A percentile compares a stretch with the other conserved stretches of the same genome.
Evolutionary conservation across 2,329 filamentous ascomycete species (phyloP).

Genomic region (Dryadomyces sulphureus): DNA sequence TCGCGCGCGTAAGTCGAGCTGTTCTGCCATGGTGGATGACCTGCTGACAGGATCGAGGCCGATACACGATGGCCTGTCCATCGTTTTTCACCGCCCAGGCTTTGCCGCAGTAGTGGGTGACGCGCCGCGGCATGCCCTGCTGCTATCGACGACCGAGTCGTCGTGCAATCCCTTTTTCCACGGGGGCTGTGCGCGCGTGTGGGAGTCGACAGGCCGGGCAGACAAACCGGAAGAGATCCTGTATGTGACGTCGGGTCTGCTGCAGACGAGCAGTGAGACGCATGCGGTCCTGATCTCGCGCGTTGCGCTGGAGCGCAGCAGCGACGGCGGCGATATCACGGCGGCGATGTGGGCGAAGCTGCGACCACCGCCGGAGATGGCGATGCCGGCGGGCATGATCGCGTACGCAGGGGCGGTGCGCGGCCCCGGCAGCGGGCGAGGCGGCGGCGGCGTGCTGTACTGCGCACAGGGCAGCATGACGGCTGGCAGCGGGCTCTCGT

Average conservation of each 20-base stretch:
- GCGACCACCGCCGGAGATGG: constrained; percentile 24
- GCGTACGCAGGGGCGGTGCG: constrained; percentile 24
- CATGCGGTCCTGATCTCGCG: constrained; percentile 31
- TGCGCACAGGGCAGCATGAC: constrained; percentile 13
- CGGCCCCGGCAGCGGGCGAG: background rate
- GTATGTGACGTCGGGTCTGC: constrained; percentile 28
- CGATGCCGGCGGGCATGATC: constrained; percentile 46
- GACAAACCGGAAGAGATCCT: constrained; percentile 20
- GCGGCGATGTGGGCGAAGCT: constrained; percentile 25
- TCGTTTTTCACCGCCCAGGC: constrained; percentile 22
- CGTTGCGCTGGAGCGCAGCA: constrained; percentile 18
- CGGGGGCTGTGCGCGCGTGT: constrained; percentile 26
- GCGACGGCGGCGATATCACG: constrained; percentile 13
- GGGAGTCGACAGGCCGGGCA: constrained; percentile 6
- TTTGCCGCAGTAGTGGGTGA: constrained; percentile 21
- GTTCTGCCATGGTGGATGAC: no score
- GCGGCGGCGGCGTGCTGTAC: constrained; percentile 25
- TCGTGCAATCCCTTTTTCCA: constrained; percentile 31
- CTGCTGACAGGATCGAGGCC: background rate
- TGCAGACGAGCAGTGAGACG: constrained; percentile 21
- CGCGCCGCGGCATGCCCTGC: constrained; percentile 21
- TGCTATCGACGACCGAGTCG: constrained; percentile 24
- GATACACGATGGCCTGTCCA: no score
- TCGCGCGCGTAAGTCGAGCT: no score
- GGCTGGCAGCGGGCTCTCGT: constrained; percentile 21